Base-by-base conservation (phyloP, 23 red algal species). In the Pyropia haitanensis region DNA sequence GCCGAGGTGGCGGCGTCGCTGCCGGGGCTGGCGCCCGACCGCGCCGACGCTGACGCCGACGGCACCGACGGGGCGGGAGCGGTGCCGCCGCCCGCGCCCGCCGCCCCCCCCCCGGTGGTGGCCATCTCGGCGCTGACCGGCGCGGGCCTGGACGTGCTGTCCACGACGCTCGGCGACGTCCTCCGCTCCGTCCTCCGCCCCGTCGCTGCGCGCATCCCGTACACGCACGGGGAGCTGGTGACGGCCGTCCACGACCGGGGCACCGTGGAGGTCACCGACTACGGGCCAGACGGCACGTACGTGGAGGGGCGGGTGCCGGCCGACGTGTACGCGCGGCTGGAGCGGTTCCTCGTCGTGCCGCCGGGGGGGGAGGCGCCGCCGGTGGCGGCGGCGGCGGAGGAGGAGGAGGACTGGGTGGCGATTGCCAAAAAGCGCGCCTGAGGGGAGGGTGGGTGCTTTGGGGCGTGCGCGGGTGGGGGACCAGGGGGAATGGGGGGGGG, bases 161-260 rank as follows among this genome's bases (percentile, higher is more conserved):
- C 71, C 1, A 53, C 75, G 27, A 32, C 70, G 26, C 51, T 96
- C 31, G 84, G 70, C 15, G 73, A 86, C 58, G 61, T 67, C 15
- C 84, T 96, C 8, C 75, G 71, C 14, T 49, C 79, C 28, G 59
- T 77, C n/a, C 63, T 89, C 61, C 46, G 51, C 27, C 69, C 64
- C 16, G 81, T 96, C 10, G 83, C 90, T 50, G 76, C 67, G 32
- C 32, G 90, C 21, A 73, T 96, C 21, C 92, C 92, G 0, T 96
- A 89, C 68, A 49, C 20, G n/a, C 61, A 80, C 14, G 76, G 79
- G 16, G 78, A 88, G 52, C 64, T 96, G 44, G 70, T 80, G 18
- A 60, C 71, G 4, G 74, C 56, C n/a, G 54, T 89, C 28, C 77
- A 89, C 62, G 63, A 54, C 18, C 80, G 85, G 16, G 87, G 92